Percentiles rank a stretch among this genome's conserved stretches.
phyloP scores from a whole-genome alignment of 2,329 filamentous ascomycete genomes.

The Pyrenophora graminea region DNA sequence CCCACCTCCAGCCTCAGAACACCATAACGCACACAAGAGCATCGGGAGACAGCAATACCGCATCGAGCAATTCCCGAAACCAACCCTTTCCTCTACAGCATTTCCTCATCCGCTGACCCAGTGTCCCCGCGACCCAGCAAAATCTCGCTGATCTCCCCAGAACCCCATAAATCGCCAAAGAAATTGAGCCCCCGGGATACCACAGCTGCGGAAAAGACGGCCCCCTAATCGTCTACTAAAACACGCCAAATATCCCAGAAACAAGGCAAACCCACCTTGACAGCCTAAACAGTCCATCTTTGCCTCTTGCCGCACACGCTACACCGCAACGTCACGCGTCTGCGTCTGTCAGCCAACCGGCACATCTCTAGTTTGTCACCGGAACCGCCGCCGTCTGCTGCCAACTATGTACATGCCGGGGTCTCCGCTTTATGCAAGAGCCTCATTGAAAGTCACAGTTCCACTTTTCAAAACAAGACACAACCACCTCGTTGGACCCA shows the following conservation, averaged over 20 bases:
- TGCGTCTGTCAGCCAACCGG: constrained; percentile 4
- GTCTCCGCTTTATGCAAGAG: constrained; percentile 9
- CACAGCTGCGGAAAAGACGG: constrained; percentile 10
- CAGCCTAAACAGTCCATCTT: neutral
- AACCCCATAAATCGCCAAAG: constrained; percentile 1
- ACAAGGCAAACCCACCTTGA: constrained; percentile 1
- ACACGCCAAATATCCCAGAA: constrained; percentile 1
- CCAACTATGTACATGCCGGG: neutral
- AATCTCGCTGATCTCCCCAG: constrained; percentile 6
- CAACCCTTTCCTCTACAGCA: neutral
- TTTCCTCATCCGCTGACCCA: neutral
- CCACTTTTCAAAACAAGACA: constrained; percentile 3
- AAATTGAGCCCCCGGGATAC: constrained; percentile 1
- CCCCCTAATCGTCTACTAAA: constrained; percentile 2
- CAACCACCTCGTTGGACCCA: constrained; percentile 1
- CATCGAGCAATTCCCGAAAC: neutral
- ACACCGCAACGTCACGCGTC: constrained; percentile 1
- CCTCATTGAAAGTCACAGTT: constrained; percentile 10
- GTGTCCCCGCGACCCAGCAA: constrained; percentile 5
- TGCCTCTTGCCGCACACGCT: neutral
- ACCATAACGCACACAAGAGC: neutral
- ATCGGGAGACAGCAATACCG: neutral
- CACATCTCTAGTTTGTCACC: constrained; percentile 5
- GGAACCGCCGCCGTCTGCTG: neutral
- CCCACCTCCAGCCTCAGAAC: neutral